Percentiles rank a stretch among this genome's conserved stretches.
Evolutionary conservation across 2,329 filamentous ascomycete genomes (phyloP).

Genomic region (Cadophora malorum): DNA sequence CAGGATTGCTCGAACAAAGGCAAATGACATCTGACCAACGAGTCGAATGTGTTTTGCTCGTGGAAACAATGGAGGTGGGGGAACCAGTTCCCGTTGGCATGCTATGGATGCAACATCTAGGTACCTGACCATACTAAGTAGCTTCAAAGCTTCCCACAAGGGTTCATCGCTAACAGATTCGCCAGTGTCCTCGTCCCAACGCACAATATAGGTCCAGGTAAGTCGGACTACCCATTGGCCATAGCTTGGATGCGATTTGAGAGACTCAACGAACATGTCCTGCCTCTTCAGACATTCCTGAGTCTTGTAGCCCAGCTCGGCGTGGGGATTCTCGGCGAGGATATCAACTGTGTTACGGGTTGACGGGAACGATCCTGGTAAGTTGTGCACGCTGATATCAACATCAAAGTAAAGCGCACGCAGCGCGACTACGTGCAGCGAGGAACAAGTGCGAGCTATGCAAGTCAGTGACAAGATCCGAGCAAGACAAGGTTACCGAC

Average conservation of each 20-base stretch:
- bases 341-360: not conserved
- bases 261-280: not conserved
- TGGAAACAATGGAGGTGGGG: constrained; percentile 13
- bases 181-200: not conserved
- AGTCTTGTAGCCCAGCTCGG: not conserved
- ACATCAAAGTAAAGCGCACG: constrained; percentile 1
- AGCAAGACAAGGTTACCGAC: not conserved
- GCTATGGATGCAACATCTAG: constrained; percentile 12
- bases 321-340: constrained; percentile 4
- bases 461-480: no score
- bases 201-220: constrained; percentile 14
- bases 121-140: constrained; percentile 1
- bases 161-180: not conserved
- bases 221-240: not conserved
- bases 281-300: no score
- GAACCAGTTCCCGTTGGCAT: not conserved
- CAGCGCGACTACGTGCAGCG: not conserved
- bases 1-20: not conserved
- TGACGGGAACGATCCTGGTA: constrained; percentile 1
- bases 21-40: constrained; percentile 1
- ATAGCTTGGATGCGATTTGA: not conserved
- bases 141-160: not conserved
- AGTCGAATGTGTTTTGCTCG: constrained; percentile 9
- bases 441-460: not conserved
- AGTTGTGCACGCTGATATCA: constrained; percentile 14